These are phyloP conservation scores for Aspergillus novofumigatus DNA, from an alignment of 2,329 filamentous ascomycete genomes.

Conservation along the genomic window DNA sequence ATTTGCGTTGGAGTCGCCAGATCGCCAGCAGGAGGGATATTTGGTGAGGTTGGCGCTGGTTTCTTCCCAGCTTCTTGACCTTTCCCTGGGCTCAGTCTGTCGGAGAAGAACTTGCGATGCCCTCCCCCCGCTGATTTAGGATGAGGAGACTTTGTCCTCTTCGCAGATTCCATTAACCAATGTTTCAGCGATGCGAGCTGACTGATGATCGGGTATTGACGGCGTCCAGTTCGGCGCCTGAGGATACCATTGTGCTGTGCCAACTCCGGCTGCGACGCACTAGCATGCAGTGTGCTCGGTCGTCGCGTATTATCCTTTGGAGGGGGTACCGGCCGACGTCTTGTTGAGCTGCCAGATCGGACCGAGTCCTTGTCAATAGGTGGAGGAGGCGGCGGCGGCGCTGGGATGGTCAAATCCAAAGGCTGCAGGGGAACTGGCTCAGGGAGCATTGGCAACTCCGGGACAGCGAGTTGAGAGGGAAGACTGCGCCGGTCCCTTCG, in stretches of 20 bases:
- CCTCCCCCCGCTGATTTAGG: constrained; percentile 27
- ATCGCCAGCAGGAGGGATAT: constrained; percentile 21
- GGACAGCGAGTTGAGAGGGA: constrained; percentile 58
- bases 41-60: constrained; percentile 18
- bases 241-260: constrained; percentile 54
- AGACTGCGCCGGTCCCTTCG: constrained; percentile 72
- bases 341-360: constrained; percentile 71
- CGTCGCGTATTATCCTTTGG: constrained; percentile 79
- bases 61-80: constrained; percentile 32
- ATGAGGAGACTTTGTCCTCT: constrained; percentile 57
- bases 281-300: constrained; percentile 81
- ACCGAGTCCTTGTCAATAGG: constrained; percentile 68
- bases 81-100: constrained; percentile 38
- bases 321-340: constrained; percentile 72
- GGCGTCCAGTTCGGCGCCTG: constrained; percentile 51
- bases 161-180: constrained; percentile 66
- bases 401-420: constrained; percentile 41
- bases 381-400: constrained; percentile 50
- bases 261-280: constrained; percentile 64
- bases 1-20: constrained; percentile 35
- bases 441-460: constrained; percentile 72
- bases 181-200: constrained; percentile 66
- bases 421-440: constrained; percentile 49
- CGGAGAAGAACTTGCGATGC: constrained; percentile 36
- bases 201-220: constrained; percentile 61